These are phyloP conservation scores for Hyphopichia burtonii DNA, from an alignment of 1,139 yeast species.

Conservation along the genomic window DNA sequence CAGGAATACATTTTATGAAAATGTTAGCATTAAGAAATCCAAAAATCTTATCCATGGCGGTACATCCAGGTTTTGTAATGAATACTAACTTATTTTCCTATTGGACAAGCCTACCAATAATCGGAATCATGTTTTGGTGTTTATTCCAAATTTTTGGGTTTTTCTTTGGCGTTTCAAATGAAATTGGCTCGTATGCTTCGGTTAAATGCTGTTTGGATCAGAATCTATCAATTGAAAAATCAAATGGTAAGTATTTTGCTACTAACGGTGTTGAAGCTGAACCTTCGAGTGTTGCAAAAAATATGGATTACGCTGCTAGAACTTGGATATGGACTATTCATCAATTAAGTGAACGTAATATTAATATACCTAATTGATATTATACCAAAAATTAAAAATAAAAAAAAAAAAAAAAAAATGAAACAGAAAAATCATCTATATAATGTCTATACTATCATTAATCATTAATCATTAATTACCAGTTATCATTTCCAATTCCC, in stretches of 20 bases:
- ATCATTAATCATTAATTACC: constrained; percentile 1
- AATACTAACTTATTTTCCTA: constrained; percentile 71
- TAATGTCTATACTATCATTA: not conserved
- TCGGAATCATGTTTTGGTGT: constrained; percentile 72
- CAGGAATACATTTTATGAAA: constrained; percentile 73
- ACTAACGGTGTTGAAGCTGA: constrained; percentile 47
- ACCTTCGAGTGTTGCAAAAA: constrained; percentile 59
- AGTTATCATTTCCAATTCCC: not conserved
- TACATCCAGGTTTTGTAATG: constrained; percentile 87
- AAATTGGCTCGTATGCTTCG: constrained; percentile 70
- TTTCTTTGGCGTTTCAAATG: constrained; percentile 68
- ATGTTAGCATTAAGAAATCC: constrained; percentile 69
- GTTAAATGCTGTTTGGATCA: constrained; percentile 64
- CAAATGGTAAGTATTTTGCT: constrained; percentile 33
- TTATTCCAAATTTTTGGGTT: constrained; percentile 65
- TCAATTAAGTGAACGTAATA: constrained; percentile 52
- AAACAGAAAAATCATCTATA: not conserved
- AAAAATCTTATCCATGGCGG: constrained; percentile 59
- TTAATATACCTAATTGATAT: constrained; percentile 15
- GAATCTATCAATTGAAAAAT: constrained; percentile 28
- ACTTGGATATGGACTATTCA: constrained; percentile 86
- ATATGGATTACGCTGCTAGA: constrained; percentile 61
- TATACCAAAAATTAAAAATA: not conserved
- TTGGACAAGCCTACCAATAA: constrained; percentile 74
- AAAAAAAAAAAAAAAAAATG: not conserved